Evolutionary conservation across 1,139 yeast species (phyloP), one percentile per base, ranked within the genome.

Genomic region (Taphrina pruni): DNA sequence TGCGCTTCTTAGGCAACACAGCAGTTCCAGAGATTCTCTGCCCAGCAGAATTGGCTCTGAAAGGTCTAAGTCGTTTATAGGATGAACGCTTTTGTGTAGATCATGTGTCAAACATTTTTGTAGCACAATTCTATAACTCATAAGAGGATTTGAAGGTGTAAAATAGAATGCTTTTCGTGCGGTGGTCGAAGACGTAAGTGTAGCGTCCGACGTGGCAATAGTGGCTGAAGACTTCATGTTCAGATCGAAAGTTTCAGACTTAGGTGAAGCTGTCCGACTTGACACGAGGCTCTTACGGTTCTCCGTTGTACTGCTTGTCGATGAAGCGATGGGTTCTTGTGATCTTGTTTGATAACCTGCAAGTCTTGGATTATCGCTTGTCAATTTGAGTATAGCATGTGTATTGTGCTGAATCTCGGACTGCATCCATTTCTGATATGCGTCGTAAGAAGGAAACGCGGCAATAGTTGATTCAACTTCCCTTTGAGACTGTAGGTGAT

Each of bases 341-440:
- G 48, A 45, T 6, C 6, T 45, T 45, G 48, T 7, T n/a, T 45
- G 48, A 12, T 12, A 45, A 21, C 36, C 36, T 2, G 68, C 48
- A 6, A 66, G 38, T 8, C 14, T n/a, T 3, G 65, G 58, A 32
- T 66, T 66, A 17, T 38, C 60, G 43, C 60, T 45, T 6, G 55
- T 51, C 65, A 66, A 39, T 35, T 58, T 51, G n/a, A 50, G 52
- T n/a, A 66, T 58, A 21, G 54, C 36, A 26, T 45, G 58, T 20
- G 69, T 54, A 20, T 58, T 32, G 12, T 41, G 39, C 26, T 57
- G 35, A 8, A 50, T 45, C 17, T 66, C 69, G 26, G 14, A 43
- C 21, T 51, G 56, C 39, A 39, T 35, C 69, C 69, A 66, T 12
- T 12, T 26, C 9, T 21, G 32, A 36, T 60, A 66, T 11, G 46